These are phyloP conservation scores for Blastobotrys raffinosifermentans DNA, from an alignment of 1,139 yeast species.

Conservation along the genomic window DNA sequence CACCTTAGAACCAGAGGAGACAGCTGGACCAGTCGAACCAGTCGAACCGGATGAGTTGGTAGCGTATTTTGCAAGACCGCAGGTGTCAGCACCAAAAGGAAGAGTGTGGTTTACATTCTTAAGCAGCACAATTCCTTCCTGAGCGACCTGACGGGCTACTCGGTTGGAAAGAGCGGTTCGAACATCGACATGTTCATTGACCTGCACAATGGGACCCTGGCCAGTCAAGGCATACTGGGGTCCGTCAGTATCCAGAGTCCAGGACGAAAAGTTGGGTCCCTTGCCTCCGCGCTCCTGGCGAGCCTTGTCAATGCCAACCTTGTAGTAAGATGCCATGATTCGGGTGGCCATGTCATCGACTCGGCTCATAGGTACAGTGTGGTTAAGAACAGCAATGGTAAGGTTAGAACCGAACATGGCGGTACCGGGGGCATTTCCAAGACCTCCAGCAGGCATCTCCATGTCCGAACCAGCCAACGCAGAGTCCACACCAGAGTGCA, in stretches of 20 bases:
- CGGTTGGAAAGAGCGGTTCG: conserved; percentile 45
- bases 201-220: conserved; percentile 47
- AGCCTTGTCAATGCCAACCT: conserved; percentile 24
- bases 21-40: conserved; percentile 3
- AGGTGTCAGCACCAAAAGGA: conserved; percentile 37
- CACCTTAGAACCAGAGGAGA: neutral
- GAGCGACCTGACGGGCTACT: conserved; percentile 49
- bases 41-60: conserved; percentile 5
- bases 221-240: conserved; percentile 46
- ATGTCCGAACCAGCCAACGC: conserved; percentile 59
- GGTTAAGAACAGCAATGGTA: conserved; percentile 51
- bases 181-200: conserved; percentile 53
- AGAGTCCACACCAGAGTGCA: conserved; percentile 49
- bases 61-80: conserved; percentile 4
- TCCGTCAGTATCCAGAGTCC: conserved; percentile 53
- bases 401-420: conserved; percentile 56
- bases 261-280: conserved; percentile 52
- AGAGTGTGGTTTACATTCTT: conserved; percentile 47
- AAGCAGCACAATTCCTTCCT: conserved; percentile 51
- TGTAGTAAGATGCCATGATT: conserved; percentile 52
- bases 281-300: conserved; percentile 29
- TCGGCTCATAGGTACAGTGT: conserved; percentile 50
- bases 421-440: conserved; percentile 49
- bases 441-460: conserved; percentile 62
- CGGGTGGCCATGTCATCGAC: conserved; percentile 59